Evolutionary conservation across 2,329 filamentous ascomycete species (phyloP).

Genomic region (Penicillium sp.): DNA sequence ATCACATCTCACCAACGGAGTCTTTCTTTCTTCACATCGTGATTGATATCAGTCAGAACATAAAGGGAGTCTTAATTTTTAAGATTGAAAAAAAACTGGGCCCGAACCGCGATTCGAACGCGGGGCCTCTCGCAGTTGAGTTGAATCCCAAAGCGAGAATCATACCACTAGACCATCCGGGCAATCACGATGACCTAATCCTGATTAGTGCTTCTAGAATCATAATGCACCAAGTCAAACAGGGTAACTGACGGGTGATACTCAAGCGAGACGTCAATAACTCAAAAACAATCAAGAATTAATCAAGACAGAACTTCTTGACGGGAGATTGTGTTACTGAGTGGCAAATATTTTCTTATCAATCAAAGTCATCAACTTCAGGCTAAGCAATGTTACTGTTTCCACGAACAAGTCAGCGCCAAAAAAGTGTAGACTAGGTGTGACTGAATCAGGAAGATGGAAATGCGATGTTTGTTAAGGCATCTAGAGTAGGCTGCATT

Average conservation of each 20-base stretch:
- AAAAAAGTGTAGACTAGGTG: neutral
- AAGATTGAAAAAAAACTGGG: neutral
- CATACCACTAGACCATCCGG: slow-evolving; percentile 11
- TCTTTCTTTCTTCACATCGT: no score
- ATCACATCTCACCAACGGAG: no score
- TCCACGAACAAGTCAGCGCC: neutral
- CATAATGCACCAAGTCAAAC: neutral
- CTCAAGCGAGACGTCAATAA: neutral
- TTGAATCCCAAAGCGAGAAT: slow-evolving; percentile 11
- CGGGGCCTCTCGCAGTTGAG: slow-evolving; percentile 11
- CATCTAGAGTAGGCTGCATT: no score
- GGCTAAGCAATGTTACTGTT: neutral
- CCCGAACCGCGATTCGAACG: slow-evolving; percentile 11
- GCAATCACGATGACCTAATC: neutral
- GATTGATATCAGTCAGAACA: neutral
- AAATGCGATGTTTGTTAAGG: no score
- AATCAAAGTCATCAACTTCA: neutral
- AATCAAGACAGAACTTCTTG: no score
- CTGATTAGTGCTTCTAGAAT: neutral
- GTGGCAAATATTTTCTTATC: neutral
- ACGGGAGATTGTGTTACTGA: neutral
- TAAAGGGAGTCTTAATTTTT: neutral
- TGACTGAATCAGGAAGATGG: no score
- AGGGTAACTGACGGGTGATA: no score
- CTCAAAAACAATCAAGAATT: neutral